A percentile compares a stretch with the other conserved stretches of the same genome.
phyloP scores from a whole-genome alignment of 1,284 basidiomycete genomes.

The Hypsizygus ulmarius region DNA sequence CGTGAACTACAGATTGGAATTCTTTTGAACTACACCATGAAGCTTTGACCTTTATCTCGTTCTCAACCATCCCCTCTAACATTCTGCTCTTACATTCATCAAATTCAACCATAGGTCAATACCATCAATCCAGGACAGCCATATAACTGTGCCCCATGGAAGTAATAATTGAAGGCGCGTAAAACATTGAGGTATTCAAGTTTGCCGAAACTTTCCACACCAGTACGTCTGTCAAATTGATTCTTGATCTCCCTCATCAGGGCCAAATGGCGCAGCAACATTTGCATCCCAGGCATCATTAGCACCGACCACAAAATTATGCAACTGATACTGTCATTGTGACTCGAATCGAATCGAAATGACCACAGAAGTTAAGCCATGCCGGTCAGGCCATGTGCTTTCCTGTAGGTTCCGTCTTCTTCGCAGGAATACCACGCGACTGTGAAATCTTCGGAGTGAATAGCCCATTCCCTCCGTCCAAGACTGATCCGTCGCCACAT shows the following conservation, averaged over 20 bases:
- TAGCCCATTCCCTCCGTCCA: not conserved
- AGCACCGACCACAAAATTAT: not conserved
- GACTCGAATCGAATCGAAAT: not conserved
- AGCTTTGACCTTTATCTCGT: too few species aligned
- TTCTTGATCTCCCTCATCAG: not conserved
- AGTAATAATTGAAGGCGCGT: too few species aligned
- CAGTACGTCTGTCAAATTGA: not conserved
- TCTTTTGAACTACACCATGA: too few species aligned
- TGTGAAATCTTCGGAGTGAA: not conserved
- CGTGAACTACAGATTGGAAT: too few species aligned
- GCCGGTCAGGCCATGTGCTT: not conserved
- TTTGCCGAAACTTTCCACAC: not conserved
- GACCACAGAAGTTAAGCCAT: not conserved
- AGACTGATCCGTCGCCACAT: constrained; percentile 8
- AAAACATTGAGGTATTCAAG: too few species aligned
- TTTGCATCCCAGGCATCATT: not conserved
- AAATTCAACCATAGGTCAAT: too few species aligned
- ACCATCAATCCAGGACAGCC: too few species aligned
- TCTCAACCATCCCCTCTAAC: too few species aligned
- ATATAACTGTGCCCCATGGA: too few species aligned
- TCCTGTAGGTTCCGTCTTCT: constrained; percentile 4
- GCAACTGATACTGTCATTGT: not conserved
- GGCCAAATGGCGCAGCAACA: not conserved
- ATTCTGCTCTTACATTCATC: too few species aligned
- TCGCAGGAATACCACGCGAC: not conserved